Evolutionary conservation across 2,329 filamentous ascomycete genomes (phyloP).

Genomic region (Alternaria sp.): DNA sequence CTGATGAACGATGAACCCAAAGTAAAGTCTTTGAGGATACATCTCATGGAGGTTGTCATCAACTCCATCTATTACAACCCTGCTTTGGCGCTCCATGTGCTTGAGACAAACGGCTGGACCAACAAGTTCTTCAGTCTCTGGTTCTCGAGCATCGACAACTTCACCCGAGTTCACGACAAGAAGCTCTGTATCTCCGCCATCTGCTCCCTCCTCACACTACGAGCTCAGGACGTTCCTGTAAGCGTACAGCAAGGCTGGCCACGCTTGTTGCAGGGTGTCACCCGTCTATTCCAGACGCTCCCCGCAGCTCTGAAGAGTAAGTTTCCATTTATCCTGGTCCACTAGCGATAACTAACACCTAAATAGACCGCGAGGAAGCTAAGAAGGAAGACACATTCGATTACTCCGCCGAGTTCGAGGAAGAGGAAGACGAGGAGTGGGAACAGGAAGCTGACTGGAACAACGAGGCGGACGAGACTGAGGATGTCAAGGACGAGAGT

Average conservation of each 20-base stretch:
- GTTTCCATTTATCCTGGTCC: slow-evolving; percentile 39
- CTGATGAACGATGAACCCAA: slow-evolving; percentile 79
- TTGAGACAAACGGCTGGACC: slow-evolving; percentile 94
- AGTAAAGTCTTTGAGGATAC: slow-evolving; percentile 92
- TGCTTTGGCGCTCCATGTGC: slow-evolving; percentile 79
- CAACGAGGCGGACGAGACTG: slow-evolving; percentile 69
- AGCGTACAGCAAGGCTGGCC: slow-evolving; percentile 97
- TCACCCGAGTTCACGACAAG: slow-evolving; percentile 96
- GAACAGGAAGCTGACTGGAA: slow-evolving; percentile 76
- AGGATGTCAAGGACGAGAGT: slow-evolving; percentile 85
- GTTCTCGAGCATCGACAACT: slow-evolving; percentile 95
- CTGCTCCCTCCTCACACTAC: slow-evolving; percentile 80
- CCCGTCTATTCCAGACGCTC: slow-evolving; percentile 89
- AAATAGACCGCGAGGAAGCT: slow-evolving; percentile 83
- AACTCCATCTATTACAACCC: slow-evolving; percentile 99
- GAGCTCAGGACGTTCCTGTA: slow-evolving; percentile 82
- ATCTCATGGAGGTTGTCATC: slow-evolving; percentile 99
- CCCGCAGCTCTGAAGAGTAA: slow-evolving; percentile 85
- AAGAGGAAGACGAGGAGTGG: slow-evolving; percentile 85
- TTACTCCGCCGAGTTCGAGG: slow-evolving; percentile 76
- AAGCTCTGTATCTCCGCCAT: slow-evolving; percentile 97
- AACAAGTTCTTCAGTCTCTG: slow-evolving; percentile 99
- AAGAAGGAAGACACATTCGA: slow-evolving; percentile 84
- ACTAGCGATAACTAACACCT: slow-evolving; percentile 31
- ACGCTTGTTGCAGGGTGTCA: slow-evolving; percentile 85